Base-by-base conservation (phyloP, 306 rosid species). In the Canavalia ensiformis region DNA sequence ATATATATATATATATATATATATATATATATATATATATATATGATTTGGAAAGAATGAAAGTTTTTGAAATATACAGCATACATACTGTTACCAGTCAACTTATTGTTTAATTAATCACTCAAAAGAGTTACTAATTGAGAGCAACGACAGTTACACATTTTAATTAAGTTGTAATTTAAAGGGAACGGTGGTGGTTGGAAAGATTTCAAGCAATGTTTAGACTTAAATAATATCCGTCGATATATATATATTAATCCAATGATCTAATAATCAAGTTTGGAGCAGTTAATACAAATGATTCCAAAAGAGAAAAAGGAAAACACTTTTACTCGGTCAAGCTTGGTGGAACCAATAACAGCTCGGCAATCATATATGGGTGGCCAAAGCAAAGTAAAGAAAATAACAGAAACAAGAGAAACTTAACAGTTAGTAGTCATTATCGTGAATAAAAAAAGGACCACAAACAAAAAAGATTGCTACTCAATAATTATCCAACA, bases 341-440 rank as follows among this genome's bases (percentile, higher is more conserved):
- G 55, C 72, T 72, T 50, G 54, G 79, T 62, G 73, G 47, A 73
- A 62, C 34, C 60, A 59, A 28, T n/a, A 70, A 70, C 42, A 58
- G 28, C 56, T 68, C 25, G 18, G 33, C 71, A 70, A 54, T 68
- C 58, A 46, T 46, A 33, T 9, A 57, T n/a, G 56, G 41, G 7
- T 66, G 54, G 64, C 56, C 44, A 30, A 44, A 34, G 39, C 42
- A 28, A 44, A 13, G 41, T 45, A 57, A 28, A 47, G 2, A 5
- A 76, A 37, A 10, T 0, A 62, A 44, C 13, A 47, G 4, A 59
- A 18, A 68, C 41, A 47, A 18, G 18, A 18, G 67, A 34, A 74
- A 29, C 35, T 56, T 56, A 74, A 57, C 76, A 59, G 76, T 82
- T 82, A 68, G 25, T 2, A 47, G 82, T 82, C 73, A n/a, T 50